Conservation (phyloP, 495 filamentous ascomycete species). For the Rusavskia elegans region DNA sequence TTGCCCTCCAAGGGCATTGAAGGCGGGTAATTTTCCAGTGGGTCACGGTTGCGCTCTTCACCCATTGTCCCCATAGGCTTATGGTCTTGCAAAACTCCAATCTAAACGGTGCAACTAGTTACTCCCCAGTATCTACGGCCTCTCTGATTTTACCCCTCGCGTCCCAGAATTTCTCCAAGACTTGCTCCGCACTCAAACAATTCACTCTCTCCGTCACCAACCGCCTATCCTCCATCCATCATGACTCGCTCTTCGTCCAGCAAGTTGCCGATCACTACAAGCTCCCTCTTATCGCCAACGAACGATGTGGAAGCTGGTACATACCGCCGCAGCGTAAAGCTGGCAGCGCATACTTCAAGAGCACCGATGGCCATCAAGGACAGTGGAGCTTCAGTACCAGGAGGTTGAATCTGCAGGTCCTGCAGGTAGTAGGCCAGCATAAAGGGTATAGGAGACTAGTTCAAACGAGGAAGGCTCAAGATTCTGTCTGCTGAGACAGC, state of each 20-base stretch:
- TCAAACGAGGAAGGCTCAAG: too few relatives aligned
- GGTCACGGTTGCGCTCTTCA: not conserved
- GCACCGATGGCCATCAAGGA: slow-evolving; percentile 83
- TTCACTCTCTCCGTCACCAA: slow-evolving; percentile 66
- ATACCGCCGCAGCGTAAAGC: slow-evolving; percentile 48
- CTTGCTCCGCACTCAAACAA: slow-evolving; percentile 28
- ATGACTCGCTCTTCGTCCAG: slow-evolving; percentile 51
- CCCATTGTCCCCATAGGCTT: not conserved
- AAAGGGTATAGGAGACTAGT: slow-evolving; percentile 40
- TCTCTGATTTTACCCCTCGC: not conserved
- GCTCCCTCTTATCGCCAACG: slow-evolving; percentile 82
- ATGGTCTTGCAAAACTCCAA: not conserved
- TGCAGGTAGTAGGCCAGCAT: slow-evolving; percentile 41
- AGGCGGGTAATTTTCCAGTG: too few relatives aligned
- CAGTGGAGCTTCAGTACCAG: slow-evolving; percentile 79
- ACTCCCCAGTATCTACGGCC: not conserved
- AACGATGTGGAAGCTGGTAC: slow-evolving; percentile 94
- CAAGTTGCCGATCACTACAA: slow-evolving; percentile 32
- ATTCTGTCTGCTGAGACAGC: not conserved
- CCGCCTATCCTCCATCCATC: slow-evolving; percentile 55
- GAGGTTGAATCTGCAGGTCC: slow-evolving; percentile 67
- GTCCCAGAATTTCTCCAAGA: not conserved
- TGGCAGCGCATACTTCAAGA: slow-evolving; percentile 86
- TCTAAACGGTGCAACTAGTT: not conserved
- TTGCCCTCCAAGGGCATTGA: too few relatives aligned